These are phyloP conservation scores for Dactylellina cionopaga DNA, from an alignment of 2,329 filamentous ascomycete species.

Conservation along the genomic window DNA sequence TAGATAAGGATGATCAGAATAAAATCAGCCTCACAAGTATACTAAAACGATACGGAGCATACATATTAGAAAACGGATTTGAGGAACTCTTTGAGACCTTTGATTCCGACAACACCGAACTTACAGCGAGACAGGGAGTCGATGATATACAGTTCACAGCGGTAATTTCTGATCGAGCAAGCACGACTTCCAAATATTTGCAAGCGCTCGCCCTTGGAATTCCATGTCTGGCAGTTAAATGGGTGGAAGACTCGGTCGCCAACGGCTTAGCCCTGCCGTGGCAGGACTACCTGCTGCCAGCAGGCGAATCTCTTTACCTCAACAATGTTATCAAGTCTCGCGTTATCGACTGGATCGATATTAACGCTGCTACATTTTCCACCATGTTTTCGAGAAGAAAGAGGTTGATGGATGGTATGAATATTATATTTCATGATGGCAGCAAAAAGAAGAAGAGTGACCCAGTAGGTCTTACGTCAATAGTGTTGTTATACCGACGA, in stretches of 20 bases:
- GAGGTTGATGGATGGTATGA: slow-evolving; percentile 71
- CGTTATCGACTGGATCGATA: slow-evolving; percentile 71
- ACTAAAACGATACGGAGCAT: slow-evolving; percentile 77
- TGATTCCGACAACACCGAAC: slow-evolving; percentile 56
- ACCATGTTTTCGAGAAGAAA: slow-evolving; percentile 70
- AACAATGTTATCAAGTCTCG: slow-evolving; percentile 78
- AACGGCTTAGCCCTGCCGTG: slow-evolving; percentile 74
- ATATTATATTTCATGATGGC: slow-evolving; percentile 76
- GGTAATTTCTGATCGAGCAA: slow-evolving; percentile 85
- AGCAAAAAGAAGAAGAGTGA: slow-evolving; percentile 70
- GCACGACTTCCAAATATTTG: slow-evolving; percentile 89
- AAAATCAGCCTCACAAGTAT: slow-evolving; percentile 67
- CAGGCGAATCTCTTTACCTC: slow-evolving; percentile 80
- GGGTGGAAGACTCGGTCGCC: slow-evolving; percentile 78
- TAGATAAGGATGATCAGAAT: slow-evolving; percentile 21
- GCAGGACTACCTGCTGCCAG: slow-evolving; percentile 83
- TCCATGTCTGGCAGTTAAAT: slow-evolving; percentile 83
- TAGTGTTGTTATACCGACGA: no score
- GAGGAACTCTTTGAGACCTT: slow-evolving; percentile 73
- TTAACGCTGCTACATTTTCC: slow-evolving; percentile 67
- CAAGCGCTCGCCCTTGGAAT: slow-evolving; percentile 90
- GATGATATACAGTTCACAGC: slow-evolving; percentile 78
- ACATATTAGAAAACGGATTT: slow-evolving; percentile 78
- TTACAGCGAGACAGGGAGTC: slow-evolving; percentile 69
- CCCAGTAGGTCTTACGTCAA: slow-evolving; percentile 35